phyloP scores from a whole-genome alignment of 148 eudicot species.

The Rheum nobile region DNA sequence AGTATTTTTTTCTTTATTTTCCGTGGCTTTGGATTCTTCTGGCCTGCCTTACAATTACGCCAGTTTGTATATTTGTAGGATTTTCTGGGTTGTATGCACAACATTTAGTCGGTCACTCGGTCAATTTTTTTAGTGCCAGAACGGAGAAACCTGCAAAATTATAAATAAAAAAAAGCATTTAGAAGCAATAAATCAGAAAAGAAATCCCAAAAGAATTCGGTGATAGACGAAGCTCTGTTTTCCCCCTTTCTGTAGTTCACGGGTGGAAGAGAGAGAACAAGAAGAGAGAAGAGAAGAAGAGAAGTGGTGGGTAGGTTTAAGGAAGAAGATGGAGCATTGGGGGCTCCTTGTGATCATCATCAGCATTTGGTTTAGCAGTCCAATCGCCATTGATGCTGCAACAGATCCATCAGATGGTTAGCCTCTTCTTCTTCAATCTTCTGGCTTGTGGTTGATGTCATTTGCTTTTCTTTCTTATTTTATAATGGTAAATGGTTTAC shows the following conservation, averaged over 20 bases:
- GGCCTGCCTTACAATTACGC: conserved; percentile 10
- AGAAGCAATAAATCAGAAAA: neutral
- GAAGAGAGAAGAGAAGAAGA: conserved; percentile 6
- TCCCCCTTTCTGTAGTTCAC: conserved; percentile 1
- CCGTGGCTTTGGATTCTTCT: conserved; percentile 10
- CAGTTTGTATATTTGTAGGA: neutral
- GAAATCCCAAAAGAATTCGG: neutral
- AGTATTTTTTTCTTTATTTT: neutral
- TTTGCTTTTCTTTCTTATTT: conserved; percentile 1
- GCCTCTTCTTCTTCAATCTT: conserved; percentile 5
- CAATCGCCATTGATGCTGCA: conserved; percentile 30
- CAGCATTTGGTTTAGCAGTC: conserved; percentile 24
- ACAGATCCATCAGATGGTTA: conserved; percentile 57
- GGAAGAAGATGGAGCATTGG: conserved; percentile 20
- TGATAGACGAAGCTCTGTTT: conserved; percentile 4
- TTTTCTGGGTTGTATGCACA: conserved; percentile 1
- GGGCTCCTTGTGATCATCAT: conserved; percentile 22
- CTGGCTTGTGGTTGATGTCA: neutral
- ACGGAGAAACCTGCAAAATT: neutral
- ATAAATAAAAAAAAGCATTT: neutral
- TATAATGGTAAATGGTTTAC: neutral
- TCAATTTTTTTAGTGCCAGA: conserved; percentile 3
- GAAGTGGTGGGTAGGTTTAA: conserved; percentile 16
- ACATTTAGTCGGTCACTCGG: conserved; percentile 4
- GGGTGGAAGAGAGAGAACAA: conserved; percentile 6